phyloP scores from a whole-genome alignment of 495 filamentous ascomycete species.

The Penicillium coffeae region DNA sequence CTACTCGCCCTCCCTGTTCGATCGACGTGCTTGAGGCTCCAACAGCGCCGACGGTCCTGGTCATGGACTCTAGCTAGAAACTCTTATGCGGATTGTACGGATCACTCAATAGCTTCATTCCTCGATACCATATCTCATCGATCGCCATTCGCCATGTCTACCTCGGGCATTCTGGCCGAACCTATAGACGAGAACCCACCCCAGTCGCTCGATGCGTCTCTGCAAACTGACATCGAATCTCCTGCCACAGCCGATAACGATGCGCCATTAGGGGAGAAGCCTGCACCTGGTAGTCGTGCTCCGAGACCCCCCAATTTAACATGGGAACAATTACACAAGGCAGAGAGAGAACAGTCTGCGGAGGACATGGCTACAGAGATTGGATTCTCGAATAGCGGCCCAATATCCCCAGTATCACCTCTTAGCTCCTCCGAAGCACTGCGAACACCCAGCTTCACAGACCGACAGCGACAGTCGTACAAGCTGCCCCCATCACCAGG shows the following conservation, averaged over 20 bases:
- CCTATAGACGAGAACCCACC: conserved; percentile 1
- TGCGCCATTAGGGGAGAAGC: conserved; percentile 5
- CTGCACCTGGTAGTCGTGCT: conserved; percentile 10
- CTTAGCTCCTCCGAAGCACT: conserved; percentile 36
- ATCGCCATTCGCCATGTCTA: conserved; percentile 10
- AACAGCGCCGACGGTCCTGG: conserved; percentile 5
- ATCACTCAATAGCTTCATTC: conserved; percentile 6
- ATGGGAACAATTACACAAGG: conserved; percentile 13
- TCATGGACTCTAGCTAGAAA: conserved; percentile 17
- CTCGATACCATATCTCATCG: not conserved
- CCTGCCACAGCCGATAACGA: conserved; percentile 4
- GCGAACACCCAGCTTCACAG: conserved; percentile 17
- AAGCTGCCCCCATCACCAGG: conserved; percentile 45
- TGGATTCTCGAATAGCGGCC: conserved; percentile 12
- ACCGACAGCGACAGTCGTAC: conserved; percentile 33
- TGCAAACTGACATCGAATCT: not conserved
- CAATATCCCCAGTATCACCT: conserved; percentile 23
- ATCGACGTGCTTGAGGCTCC: not conserved
- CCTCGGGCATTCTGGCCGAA: not conserved
- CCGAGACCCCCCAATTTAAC: conserved; percentile 18
- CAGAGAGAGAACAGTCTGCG: conserved; percentile 6
- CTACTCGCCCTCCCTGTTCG: not conserved
- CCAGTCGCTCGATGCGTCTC: not conserved
- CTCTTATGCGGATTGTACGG: conserved; percentile 9
- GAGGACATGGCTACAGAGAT: conserved; percentile 4